Conservation (phyloP, 441 rosid genomes). For the Mallotus japonicus region DNA sequence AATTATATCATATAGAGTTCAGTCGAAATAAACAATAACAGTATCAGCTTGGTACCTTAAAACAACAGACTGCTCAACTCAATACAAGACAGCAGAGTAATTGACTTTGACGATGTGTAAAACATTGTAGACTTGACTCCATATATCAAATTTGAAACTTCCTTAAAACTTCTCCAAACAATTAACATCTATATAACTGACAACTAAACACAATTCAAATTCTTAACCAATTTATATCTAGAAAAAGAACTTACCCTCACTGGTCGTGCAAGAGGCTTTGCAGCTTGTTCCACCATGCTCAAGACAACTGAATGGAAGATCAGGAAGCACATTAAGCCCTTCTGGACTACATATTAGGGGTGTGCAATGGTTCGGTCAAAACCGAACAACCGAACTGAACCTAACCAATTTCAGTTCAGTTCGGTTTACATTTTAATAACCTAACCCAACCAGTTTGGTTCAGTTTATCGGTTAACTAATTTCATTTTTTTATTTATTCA, state of each 20-base stretch:
- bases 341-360: neutral
- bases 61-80: neutral
- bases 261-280: constrained; percentile 96
- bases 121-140: neutral
- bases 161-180: constrained; percentile 6
- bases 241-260: constrained; percentile 57
- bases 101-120: neutral
- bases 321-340: constrained; percentile 25
- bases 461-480: too few relatives aligned
- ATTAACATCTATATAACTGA: constrained; percentile 7
- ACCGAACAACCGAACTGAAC: too few relatives aligned
- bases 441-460: too few relatives aligned
- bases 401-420: too few relatives aligned
- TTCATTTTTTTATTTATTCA: too few relatives aligned
- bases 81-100: neutral
- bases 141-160: neutral
- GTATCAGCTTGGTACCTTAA: neutral
- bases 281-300: constrained; percentile 97
- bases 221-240: constrained; percentile 14
- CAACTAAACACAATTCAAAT: constrained; percentile 9
- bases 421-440: too few relatives aligned
- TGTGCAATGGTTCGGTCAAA: too few relatives aligned
- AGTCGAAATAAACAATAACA: neutral
- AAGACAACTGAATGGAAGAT: constrained; percentile 62
- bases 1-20: neutral